A percentile compares a stretch with the other conserved stretches of the same genome.
Evolutionary conservation across 2,329 filamentous ascomycete species (phyloP).

Genomic region (Scopulariopsis brevicaulis): DNA sequence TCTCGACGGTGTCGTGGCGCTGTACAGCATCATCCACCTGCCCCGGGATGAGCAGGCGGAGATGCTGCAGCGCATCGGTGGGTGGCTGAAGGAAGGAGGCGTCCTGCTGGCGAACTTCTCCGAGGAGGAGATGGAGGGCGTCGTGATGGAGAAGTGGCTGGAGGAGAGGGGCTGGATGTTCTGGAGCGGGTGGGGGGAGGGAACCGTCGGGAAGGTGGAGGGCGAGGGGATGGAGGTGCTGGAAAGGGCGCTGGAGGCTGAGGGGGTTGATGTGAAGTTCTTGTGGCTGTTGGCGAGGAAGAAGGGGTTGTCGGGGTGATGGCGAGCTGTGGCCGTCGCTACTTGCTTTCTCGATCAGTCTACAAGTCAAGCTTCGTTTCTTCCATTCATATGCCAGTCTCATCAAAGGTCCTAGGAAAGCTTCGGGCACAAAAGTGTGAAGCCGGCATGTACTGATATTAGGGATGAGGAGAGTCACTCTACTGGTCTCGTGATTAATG

Average conservation of each 20-base stretch:
- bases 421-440: too few species aligned
- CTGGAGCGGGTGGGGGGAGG: slow-evolving; percentile 26
- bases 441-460: too few species aligned
- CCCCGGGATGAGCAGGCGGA: slow-evolving; percentile 34
- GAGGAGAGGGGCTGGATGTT: slow-evolving; percentile 29
- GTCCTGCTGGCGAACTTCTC: slow-evolving; percentile 35
- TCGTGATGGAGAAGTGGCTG: slow-evolving; percentile 23
- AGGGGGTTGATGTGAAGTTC: slow-evolving; percentile 20
- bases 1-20: slow-evolving; percentile 36
- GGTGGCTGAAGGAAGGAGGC: slow-evolving; percentile 41
- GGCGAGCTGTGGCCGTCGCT: too few species aligned
- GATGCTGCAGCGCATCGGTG: slow-evolving; percentile 28
- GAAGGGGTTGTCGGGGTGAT: neutral
- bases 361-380: too few species aligned
- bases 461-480: too few species aligned
- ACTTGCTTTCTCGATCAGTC: too few species aligned
- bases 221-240: slow-evolving; percentile 21
- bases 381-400: too few species aligned
- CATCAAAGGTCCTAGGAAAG: too few species aligned
- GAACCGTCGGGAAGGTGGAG: slow-evolving; percentile 16
- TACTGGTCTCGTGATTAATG: too few species aligned
- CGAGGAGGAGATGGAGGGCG: slow-evolving; percentile 14
- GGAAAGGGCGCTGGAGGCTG: slow-evolving; percentile 15
- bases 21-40: slow-evolving; percentile 45
- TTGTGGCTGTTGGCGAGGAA: slow-evolving; percentile 27